A percentile compares a stretch with the other conserved stretches of the same genome.
phyloP scores from a whole-genome alignment of 352 stramenopile species.

The Achlya hypogyna region DNA sequence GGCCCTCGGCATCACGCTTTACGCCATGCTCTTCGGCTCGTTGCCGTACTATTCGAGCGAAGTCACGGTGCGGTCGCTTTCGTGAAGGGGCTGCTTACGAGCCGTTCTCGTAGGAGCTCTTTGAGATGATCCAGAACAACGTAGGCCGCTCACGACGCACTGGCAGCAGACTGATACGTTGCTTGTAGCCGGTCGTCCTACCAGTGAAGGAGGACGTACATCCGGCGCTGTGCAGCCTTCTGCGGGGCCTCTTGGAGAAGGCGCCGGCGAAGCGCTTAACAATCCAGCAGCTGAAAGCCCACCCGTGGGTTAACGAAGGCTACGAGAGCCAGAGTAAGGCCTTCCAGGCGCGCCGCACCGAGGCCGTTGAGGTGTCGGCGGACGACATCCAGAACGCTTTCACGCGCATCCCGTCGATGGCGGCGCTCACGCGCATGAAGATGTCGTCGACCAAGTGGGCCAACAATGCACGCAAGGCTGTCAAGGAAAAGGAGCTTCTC shows the following conservation, averaged over 20 bases:
- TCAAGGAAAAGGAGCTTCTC: background rate
- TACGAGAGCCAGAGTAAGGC: constrained; percentile 30
- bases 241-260: constrained; percentile 64
- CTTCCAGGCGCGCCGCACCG: constrained; percentile 43
- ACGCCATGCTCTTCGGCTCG: constrained; percentile 65
- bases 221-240: constrained; percentile 28
- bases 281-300: constrained; percentile 55
- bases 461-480: constrained; percentile 49
- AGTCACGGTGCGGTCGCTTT: constrained; percentile 27
- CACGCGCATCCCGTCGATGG: constrained; percentile 63
- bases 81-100: background rate
- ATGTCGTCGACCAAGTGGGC: constrained; percentile 71
- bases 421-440: constrained; percentile 68
- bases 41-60: constrained; percentile 80
- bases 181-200: constrained; percentile 28
- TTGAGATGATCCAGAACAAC: constrained; percentile 72
- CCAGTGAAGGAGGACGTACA: background rate
- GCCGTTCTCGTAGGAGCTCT: constrained; percentile 30
- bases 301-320: constrained; percentile 54
- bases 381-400: constrained; percentile 60
- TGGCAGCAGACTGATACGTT: constrained; percentile 35
- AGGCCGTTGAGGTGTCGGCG: constrained; percentile 43
- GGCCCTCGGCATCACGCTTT: constrained; percentile 77
- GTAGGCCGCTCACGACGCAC: constrained; percentile 22
- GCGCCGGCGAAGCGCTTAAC: constrained; percentile 60